These are phyloP conservation scores for Fonsecaea multimorphosa DNA, from an alignment of 2,329 filamentous ascomycete genomes.

Conservation along the genomic window DNA sequence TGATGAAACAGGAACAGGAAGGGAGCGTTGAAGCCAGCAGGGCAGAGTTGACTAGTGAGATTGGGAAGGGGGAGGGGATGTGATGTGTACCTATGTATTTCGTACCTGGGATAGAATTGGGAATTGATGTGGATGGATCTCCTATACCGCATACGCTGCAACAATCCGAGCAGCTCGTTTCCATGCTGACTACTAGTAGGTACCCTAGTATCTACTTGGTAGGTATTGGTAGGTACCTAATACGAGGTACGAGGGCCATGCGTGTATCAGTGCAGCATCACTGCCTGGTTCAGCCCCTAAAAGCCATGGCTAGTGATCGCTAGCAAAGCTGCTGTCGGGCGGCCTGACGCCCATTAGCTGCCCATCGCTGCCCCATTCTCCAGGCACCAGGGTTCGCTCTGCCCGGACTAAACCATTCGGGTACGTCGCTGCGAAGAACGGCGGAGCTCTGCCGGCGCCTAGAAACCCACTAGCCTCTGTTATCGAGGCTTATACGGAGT, in stretches of 20 bases:
- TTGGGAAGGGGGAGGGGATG: neutral
- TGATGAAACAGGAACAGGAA: constrained; percentile 6
- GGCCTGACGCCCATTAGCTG: neutral
- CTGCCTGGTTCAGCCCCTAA: too few species aligned
- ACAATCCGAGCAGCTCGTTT: too few species aligned
- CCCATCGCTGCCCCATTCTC: neutral
- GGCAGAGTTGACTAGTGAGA: neutral
- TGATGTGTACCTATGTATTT: neutral
- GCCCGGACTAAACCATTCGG: constrained; percentile 8
- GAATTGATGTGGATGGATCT: neutral
- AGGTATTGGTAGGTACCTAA: too few species aligned
- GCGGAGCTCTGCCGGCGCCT: neutral
- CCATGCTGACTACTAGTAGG: too few species aligned
- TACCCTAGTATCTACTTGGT: too few species aligned
- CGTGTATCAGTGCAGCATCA: too few species aligned
- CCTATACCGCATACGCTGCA: constrained; percentile 4
- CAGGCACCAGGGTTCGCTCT: too few species aligned
- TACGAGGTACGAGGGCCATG: neutral
- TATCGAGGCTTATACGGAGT: too few species aligned
- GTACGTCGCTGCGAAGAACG: neutral
- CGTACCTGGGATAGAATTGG: neutral
- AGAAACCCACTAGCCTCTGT: too few species aligned
- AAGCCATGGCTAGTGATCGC: too few species aligned
- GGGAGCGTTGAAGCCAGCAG: neutral
- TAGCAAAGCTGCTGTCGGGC: neutral